These are phyloP conservation scores for Dispira simplex DNA, from an alignment of 192 early-diverging fungal species.

Conservation along the genomic window DNA sequence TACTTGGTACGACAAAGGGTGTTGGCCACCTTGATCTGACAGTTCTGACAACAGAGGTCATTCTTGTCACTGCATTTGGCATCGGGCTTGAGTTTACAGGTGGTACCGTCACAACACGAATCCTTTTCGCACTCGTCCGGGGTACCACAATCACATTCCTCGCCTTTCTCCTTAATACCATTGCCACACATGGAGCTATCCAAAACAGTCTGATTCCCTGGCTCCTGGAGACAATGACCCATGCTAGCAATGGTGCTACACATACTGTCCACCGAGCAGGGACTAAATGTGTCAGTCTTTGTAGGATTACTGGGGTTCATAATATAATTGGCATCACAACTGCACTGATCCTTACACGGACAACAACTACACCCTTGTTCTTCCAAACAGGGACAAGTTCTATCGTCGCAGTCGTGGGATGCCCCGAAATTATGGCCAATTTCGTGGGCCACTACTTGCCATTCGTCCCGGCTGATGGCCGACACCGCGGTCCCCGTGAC, in stretches of 20 bases:
- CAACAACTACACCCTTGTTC: conserved; percentile 43
- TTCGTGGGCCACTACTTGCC: conserved; percentile 93
- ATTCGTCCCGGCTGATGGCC: conserved; percentile 68
- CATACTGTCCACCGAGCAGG: conserved; percentile 41
- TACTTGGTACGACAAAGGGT: conserved; percentile 53
- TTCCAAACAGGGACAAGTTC: conserved; percentile 40
- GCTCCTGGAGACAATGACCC: conserved; percentile 25
- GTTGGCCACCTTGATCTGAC: conserved; percentile 37
- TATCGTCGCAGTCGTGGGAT: conserved; percentile 67
- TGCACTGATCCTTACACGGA: conserved; percentile 44
- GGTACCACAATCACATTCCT: conserved; percentile 84
- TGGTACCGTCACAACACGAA: conserved; percentile 65
- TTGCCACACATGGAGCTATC: conserved; percentile 79
- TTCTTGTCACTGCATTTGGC: conserved; percentile 71
- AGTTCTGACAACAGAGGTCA: conserved; percentile 67
- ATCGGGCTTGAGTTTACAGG: conserved; percentile 61
- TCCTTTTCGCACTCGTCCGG: conserved; percentile 51
- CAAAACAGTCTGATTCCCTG: conserved; percentile 22
- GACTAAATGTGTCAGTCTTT: conserved; percentile 45
- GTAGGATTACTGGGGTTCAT: conserved; percentile 66
- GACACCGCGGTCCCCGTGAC: conserved; percentile 77
- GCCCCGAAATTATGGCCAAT: conserved; percentile 85
- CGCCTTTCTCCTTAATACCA: conserved; percentile 72
- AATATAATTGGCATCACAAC: conserved; percentile 43
- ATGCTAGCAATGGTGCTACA: conserved; percentile 21